Conservation (phyloP, 2,329 filamentous ascomycete species). For the Penicillium sp. region DNA sequence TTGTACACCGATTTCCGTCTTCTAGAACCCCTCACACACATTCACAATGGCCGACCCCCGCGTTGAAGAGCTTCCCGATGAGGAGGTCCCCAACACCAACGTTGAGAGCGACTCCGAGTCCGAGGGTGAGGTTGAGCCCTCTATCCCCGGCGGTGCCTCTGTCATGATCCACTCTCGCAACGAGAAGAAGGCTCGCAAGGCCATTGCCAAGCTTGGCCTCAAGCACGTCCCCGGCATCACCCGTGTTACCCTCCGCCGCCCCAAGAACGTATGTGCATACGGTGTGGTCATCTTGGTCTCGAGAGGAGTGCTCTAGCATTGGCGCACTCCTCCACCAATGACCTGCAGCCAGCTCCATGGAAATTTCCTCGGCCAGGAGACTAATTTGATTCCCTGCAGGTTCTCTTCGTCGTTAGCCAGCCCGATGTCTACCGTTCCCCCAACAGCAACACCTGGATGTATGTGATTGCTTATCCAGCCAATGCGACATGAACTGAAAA, state of each 20-base stretch:
- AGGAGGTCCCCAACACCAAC: constrained; percentile 81
- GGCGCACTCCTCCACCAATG: background rate
- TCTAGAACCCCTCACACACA: constrained; percentile 22
- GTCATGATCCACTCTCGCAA: constrained; percentile 96
- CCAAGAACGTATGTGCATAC: constrained; percentile 85
- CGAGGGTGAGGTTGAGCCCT: constrained; percentile 55
- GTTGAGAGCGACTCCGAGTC: constrained; percentile 62
- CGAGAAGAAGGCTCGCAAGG: constrained; percentile 99
- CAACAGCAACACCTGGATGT: constrained; percentile 99
- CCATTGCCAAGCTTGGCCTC: constrained; percentile 96
- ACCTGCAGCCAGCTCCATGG: background rate
- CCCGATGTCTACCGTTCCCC: constrained; percentile 99
- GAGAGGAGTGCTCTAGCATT: background rate
- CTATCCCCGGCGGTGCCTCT: constrained; percentile 78
- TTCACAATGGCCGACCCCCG: constrained; percentile 91
- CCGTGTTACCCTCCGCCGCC: constrained; percentile 93
- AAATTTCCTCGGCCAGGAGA: background rate
- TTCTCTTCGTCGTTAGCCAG: constrained; percentile 99
- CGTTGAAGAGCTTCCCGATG: constrained; percentile 93
- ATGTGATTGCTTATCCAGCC: constrained; percentile 44
- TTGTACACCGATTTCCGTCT: constrained; percentile 3
- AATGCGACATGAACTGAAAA: background rate
- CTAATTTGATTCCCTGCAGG: constrained; percentile 54
- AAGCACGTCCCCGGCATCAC: constrained; percentile 97
- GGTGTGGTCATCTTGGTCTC: background rate